Base-by-base conservation (phyloP, 371 early-diverging fungal species). In the Syncephalastrum monosporum region DNA sequence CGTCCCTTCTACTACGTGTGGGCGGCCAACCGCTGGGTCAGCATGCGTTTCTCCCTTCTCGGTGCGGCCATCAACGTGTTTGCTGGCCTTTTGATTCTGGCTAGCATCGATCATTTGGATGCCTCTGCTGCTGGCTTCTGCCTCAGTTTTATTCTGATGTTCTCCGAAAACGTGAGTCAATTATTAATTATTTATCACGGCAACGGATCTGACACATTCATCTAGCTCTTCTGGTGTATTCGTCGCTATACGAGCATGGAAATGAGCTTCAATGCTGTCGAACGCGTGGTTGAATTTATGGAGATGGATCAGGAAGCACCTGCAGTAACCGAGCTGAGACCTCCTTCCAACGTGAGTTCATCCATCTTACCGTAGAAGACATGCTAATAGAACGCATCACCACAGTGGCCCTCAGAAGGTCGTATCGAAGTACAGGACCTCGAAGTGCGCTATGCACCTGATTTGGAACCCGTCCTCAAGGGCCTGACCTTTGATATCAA, bases 11-110 rank as follows among this genome's bases (percentile, higher is more conserved):
- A 84, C 54, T 81, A 77, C 53, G 56, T 83, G 25, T 91, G 94
- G 91, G 81, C 81, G 21, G 81, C 84, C 50, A 93, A 92, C 72
- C 86, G 92, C 25, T 93, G 94, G 95, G 81, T 93, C 33, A 82
- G 81, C 55, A 64, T 89, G 19, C 88, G 93, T 5, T 83, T 86
- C 23, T 89, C 86, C 24, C 27, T 86, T 4, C 72, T 83, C 17
- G 86, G 88, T 27, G 83, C 90, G 2, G 15, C 78, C 5, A 83
- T 94, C 42, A 75, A 84, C 47, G 82, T 87, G 45, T 23, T 57
- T 25, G 74, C 86, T 45, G 87, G 83, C 14, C 33, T 71, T 38
- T 74, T 68, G 17, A 75, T 81, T 43, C 69, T 83, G 50, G 56
- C 77, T 33, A 71, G 65, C 17, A 45, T 72, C 17, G 68, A 82